A percentile compares a stretch with the other conserved stretches of the same genome.
phyloP scores from a whole-genome alignment of 1,284 basidiomycete genomes.

The Cutaneotrichosporon sp. region DNA sequence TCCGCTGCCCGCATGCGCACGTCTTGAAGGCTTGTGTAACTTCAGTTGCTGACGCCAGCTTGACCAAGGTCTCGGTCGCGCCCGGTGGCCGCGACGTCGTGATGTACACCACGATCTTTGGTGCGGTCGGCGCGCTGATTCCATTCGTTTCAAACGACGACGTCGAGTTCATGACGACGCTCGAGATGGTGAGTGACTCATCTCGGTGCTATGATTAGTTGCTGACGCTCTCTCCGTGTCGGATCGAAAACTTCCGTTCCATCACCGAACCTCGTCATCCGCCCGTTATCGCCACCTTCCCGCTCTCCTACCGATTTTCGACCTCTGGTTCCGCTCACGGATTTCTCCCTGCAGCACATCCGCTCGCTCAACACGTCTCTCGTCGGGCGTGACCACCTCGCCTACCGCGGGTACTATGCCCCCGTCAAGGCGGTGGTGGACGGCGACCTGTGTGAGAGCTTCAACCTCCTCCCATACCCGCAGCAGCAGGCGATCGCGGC shows the following conservation, averaged over 20 bases:
- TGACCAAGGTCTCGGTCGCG: slow-evolving; percentile 86
- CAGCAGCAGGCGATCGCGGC: slow-evolving; percentile 56
- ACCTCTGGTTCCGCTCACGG: neutral
- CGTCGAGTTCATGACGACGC: slow-evolving; percentile 92
- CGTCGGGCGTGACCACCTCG: slow-evolving; percentile 88
- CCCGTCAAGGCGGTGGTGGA: slow-evolving; percentile 92
- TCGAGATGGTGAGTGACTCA: slow-evolving; percentile 64
- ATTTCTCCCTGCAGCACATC: slow-evolving; percentile 77
- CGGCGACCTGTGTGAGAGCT: slow-evolving; percentile 61
- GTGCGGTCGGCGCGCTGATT: slow-evolving; percentile 90
- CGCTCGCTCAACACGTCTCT: slow-evolving; percentile 82
- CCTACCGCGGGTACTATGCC: slow-evolving; percentile 90
- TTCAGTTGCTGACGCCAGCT: slow-evolving; percentile 50
- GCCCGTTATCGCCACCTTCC: slow-evolving; percentile 18
- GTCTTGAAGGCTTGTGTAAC: neutral
- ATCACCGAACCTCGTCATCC: slow-evolving; percentile 8
- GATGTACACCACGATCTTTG: slow-evolving; percentile 89
- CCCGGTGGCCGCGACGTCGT: slow-evolving; percentile 93
- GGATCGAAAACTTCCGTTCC: neutral
- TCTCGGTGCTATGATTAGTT: neutral
- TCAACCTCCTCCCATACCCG: slow-evolving; percentile 53
- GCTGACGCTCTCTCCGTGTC: neutral
- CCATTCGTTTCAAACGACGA: slow-evolving; percentile 97
- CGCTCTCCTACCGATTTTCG: neutral
- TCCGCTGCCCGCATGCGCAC: neutral